phyloP scores from a whole-genome alignment of 2,329 filamentous ascomycete genomes.

The Chrysoporthe puriensis region DNA sequence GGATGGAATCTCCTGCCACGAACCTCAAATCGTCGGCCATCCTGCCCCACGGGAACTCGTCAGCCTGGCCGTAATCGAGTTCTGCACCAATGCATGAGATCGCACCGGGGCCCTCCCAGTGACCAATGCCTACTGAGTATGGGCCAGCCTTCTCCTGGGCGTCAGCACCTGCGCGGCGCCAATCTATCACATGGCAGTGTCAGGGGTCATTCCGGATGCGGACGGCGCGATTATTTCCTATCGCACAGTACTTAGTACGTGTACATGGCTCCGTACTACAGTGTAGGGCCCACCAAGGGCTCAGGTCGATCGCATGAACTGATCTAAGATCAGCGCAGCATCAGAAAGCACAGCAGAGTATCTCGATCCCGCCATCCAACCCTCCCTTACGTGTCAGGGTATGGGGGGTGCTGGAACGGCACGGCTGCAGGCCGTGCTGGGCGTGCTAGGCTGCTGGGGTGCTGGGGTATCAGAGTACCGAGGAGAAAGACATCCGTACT shows the following conservation, averaged over 20 bases:
- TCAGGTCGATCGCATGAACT: neutral
- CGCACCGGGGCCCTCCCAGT: too few species aligned
- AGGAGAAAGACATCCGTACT: neutral
- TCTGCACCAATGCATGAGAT: too few species aligned
- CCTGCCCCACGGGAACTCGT: too few species aligned
- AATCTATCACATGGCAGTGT: constrained; percentile 12
- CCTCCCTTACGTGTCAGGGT: neutral
- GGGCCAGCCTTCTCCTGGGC: neutral
- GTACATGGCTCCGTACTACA: too few species aligned
- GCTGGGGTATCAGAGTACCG: neutral
- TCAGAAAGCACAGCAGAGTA: neutral
- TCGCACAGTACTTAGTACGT: neutral
- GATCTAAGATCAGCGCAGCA: neutral
- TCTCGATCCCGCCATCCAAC: neutral
- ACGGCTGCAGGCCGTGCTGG: neutral
- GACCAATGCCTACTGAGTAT: too few species aligned
- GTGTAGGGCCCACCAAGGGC: too few species aligned
- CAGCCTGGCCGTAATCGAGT: too few species aligned
- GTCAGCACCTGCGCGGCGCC: constrained; percentile 5
- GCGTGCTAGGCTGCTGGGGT: too few species aligned
- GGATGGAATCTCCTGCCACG: neutral
- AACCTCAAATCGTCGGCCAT: neutral
- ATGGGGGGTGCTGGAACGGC: neutral
- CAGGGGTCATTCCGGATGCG: constrained; percentile 2
- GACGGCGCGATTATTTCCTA: neutral